Percentiles rank a stretch among this genome's conserved stretches.
These are phyloP conservation scores for Acephala macrosclerotiorum DNA, from an alignment of 2,329 filamentous ascomycete genomes.

Conservation along the genomic window DNA sequence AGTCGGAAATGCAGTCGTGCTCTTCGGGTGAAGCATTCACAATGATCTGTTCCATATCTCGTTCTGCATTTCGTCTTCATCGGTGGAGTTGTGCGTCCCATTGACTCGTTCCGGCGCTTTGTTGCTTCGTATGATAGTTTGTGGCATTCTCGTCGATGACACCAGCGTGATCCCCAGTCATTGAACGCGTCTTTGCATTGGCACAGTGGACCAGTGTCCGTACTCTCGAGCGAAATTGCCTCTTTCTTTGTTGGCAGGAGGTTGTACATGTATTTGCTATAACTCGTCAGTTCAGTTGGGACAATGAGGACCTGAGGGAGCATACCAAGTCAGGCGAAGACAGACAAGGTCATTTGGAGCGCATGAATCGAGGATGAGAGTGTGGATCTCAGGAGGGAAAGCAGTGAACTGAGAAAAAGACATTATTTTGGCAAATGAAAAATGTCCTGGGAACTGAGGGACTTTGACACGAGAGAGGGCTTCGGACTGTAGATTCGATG, in stretches of 20 bases:
- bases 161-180: slow-evolving; percentile 7
- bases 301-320: background rate
- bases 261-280: slow-evolving; percentile 37
- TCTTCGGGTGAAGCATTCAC: slow-evolving; percentile 30
- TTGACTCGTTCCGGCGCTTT: slow-evolving; percentile 2
- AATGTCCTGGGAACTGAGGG: background rate
- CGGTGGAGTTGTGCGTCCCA: slow-evolving; percentile 11
- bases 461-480: background rate
- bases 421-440: slow-evolving; percentile 1
- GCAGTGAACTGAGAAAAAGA: slow-evolving; percentile 34
- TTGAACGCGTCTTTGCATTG: background rate
- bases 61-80: slow-evolving; percentile 29
- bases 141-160: slow-evolving; percentile 30
- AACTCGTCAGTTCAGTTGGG: background rate
- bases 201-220: slow-evolving; percentile 25
- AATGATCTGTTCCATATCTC: slow-evolving; percentile 27
- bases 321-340: slow-evolving; percentile 41
- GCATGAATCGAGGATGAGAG: slow-evolving; percentile 35
- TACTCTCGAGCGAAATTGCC: slow-evolving; percentile 25
- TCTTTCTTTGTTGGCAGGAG: slow-evolving; percentile 17
- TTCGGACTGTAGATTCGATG: background rate
- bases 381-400: slow-evolving; percentile 39
- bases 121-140: slow-evolving; percentile 21
- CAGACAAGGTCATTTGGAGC: slow-evolving; percentile 37
- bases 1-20: slow-evolving; percentile 30